Evolutionary conservation across 257 asterid genomes (phyloP).

Genomic region (Solanum pimpinellifolium): DNA sequence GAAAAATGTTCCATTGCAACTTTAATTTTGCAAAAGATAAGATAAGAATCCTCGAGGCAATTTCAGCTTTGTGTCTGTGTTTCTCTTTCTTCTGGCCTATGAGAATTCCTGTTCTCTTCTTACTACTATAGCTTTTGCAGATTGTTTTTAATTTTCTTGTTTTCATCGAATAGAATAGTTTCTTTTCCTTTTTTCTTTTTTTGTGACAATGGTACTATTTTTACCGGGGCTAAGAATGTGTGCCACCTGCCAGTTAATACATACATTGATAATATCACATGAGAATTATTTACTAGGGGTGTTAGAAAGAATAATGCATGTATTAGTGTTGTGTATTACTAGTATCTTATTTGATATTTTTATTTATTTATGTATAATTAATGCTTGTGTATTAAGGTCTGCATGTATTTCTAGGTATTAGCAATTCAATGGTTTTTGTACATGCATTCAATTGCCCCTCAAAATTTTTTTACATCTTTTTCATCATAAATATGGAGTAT

Average conservation of each 20-base stretch:
- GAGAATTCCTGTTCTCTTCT: neutral
- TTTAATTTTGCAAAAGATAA: neutral
- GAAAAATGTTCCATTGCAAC: neutral
- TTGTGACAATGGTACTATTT: neutral
- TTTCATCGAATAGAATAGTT: neutral
- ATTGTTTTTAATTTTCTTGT: neutral
- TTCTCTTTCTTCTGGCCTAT: neutral
- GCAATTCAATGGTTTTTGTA: accelerated
- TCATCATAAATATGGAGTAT: too few species aligned
- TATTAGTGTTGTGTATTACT: too few species aligned
- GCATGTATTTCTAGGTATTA: too few species aligned
- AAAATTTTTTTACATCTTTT: too few species aligned
- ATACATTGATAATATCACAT: neutral
- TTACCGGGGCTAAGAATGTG: neutral
- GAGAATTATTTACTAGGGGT: neutral
- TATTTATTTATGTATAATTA: too few species aligned
- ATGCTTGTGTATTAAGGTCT: too few species aligned
- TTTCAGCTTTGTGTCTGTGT: neutral
- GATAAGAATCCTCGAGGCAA: neutral
- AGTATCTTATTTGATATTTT: too few species aligned
- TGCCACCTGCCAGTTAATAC: neutral
- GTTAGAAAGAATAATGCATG: too few species aligned
- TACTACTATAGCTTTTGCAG: neutral
- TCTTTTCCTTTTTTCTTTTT: neutral
- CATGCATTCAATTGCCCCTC: too few species aligned